phyloP scores from a whole-genome alignment of 225 moss, liverwort and hornwort genomes.

The Pseudisothecium myosuroides region DNA sequence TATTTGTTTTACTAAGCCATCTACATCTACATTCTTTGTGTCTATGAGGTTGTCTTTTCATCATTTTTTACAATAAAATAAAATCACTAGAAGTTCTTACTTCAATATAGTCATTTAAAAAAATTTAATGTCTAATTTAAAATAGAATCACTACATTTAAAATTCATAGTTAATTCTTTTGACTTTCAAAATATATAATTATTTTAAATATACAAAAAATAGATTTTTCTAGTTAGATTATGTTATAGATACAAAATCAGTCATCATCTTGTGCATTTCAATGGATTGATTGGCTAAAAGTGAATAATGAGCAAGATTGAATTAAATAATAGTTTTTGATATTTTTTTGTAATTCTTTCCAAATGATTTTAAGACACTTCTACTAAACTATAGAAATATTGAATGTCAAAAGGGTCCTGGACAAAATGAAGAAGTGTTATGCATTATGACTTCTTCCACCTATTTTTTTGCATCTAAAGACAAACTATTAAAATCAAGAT shows the following conservation, averaged over 20 bases:
- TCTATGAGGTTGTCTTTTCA: no score
- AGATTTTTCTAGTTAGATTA: not conserved
- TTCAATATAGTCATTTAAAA: not conserved
- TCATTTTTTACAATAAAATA: no score
- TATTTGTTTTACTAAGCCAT: not conserved
- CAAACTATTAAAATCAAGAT: not conserved
- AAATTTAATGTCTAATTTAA: not conserved
- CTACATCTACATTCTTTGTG: not conserved
- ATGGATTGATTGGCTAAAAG: not conserved
- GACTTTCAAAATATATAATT: not conserved
- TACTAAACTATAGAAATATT: not conserved
- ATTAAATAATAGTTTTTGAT: not conserved
- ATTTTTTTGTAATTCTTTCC: not conserved
- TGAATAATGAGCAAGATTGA: not conserved
- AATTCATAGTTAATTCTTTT: not conserved
- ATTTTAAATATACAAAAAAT: not conserved
- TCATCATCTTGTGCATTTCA: not conserved
- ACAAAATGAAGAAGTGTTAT: not conserved
- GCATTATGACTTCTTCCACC: not conserved
- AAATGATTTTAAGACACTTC: not conserved
- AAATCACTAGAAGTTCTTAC: not conserved
- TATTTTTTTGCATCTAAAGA: not conserved
- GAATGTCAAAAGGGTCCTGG: fast-evolving
- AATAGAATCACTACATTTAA: not conserved
- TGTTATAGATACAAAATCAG: not conserved